These are phyloP conservation scores for Cercospora sp. DNA, from an alignment of 2,329 filamentous ascomycete species.

Conservation along the genomic window DNA sequence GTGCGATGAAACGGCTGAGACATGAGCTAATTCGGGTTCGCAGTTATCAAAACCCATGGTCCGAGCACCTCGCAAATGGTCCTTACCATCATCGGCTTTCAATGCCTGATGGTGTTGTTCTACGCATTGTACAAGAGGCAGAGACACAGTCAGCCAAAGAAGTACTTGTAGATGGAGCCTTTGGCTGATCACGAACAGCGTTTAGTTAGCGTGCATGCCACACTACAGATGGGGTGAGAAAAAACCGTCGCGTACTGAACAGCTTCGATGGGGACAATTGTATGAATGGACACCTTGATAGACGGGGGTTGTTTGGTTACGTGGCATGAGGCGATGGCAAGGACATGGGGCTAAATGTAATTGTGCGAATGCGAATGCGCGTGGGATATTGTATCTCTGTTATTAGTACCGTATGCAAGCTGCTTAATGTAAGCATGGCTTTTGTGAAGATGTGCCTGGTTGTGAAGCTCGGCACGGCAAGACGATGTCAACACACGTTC, in stretches of 20 bases:
- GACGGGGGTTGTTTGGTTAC: neutral
- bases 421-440: neutral
- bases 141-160: conserved; percentile 77
- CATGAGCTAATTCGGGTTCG: neutral
- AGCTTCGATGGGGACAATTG: conserved; percentile 1
- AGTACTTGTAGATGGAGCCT: conserved; percentile 65
- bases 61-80: conserved; percentile 64
- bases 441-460: neutral
- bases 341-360: neutral
- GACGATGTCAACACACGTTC: neutral
- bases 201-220: conserved; percentile 5
- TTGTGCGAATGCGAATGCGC: neutral
- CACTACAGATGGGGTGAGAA: neutral
- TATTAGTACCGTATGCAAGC: neutral
- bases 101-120: conserved; percentile 66
- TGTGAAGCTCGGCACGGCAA: neutral
- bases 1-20: neutral
- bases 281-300: neutral
- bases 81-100: conserved; percentile 70
- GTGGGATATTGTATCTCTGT: neutral
- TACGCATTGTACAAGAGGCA: conserved; percentile 81
- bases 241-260: neutral
- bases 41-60: conserved; percentile 40
- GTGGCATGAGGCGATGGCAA: conserved; percentile 2
- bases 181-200: conserved; percentile 6